phyloP scores from a whole-genome alignment of 768 basidiomycete genomes.

The Russula ochroleuca region DNA sequence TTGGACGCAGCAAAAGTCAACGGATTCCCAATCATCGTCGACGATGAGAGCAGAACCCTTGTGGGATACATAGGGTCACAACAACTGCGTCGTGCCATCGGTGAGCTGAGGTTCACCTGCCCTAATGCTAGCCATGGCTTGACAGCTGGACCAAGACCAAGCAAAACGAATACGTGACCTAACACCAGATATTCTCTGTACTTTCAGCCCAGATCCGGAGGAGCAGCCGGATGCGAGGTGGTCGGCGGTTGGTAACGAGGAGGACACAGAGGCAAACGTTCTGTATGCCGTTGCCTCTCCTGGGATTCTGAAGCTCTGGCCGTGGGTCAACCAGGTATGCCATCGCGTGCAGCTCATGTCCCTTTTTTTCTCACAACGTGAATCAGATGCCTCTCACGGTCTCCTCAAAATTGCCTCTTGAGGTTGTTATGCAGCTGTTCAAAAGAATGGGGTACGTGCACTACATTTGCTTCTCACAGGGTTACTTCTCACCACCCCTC shows the following conservation, averaged over 20 bases:
- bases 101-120: slow-evolving; percentile 38
- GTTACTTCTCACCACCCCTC: slow-evolving; percentile 3
- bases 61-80: slow-evolving; percentile 85
- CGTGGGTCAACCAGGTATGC: slow-evolving; percentile 92
- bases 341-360: neutral
- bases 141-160: slow-evolving; percentile 49
- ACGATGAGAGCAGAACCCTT: slow-evolving; percentile 55
- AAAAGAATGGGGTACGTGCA: slow-evolving; percentile 89
- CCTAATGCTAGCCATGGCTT: neutral
- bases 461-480: slow-evolving; percentile 6
- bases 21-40: slow-evolving; percentile 85
- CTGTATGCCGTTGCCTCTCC: slow-evolving; percentile 56
- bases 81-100: slow-evolving; percentile 81
- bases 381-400: slow-evolving; percentile 89
- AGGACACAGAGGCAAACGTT: slow-evolving; percentile 62
- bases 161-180: slow-evolving; percentile 61
- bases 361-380: slow-evolving; percentile 8
- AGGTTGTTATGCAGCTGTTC: slow-evolving; percentile 97
- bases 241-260: slow-evolving; percentile 56
- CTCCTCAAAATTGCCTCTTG: slow-evolving; percentile 84
- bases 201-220: slow-evolving; percentile 54
- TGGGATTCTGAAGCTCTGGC: slow-evolving; percentile 65
- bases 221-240: slow-evolving; percentile 49
- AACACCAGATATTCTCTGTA: slow-evolving; percentile 60
- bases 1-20: slow-evolving; percentile 73